phyloP scores from a whole-genome alignment of 2,329 filamentous ascomycete genomes.

The Trichoderma harzianum region DNA sequence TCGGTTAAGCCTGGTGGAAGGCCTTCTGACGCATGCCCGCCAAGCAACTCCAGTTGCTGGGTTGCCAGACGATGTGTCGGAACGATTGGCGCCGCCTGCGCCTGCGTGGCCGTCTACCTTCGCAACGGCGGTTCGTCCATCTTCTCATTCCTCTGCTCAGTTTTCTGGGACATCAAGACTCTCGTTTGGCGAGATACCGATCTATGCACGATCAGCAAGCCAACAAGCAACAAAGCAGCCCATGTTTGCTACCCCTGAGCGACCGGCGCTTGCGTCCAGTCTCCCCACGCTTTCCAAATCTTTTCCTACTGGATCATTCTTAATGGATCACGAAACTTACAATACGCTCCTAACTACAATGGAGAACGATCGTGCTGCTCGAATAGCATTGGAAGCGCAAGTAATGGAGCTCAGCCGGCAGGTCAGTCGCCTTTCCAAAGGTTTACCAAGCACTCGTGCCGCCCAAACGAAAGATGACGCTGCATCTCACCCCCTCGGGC shows the following conservation, averaged over 20 bases:
- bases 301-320: constrained; percentile 30
- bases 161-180: constrained; percentile 41
- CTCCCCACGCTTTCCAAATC: constrained; percentile 40
- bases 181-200: constrained; percentile 47
- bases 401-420: constrained; percentile 52
- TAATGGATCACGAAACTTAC: constrained; percentile 43
- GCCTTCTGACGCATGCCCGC: constrained; percentile 49
- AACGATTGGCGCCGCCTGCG: constrained; percentile 25
- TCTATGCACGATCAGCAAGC: constrained; percentile 36
- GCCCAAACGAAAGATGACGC: constrained; percentile 28
- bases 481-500: constrained; percentile 36
- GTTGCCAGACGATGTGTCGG: constrained; percentile 29
- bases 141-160: constrained; percentile 32
- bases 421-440: constrained; percentile 45
- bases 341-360: constrained; percentile 50
- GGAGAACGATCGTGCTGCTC: constrained; percentile 54
- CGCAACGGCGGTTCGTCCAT: constrained; percentile 16
- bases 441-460: constrained; percentile 18
- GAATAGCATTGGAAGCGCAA: constrained; percentile 53
- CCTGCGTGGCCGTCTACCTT: constrained; percentile 18
- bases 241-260: constrained; percentile 21
- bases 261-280: constrained; percentile 45
- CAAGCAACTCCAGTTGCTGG: constrained; percentile 43
- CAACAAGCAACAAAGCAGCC: neutral
- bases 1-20: constrained; percentile 52